Evolutionary conservation across 2,329 filamentous ascomycete species (phyloP).

Genomic region (Cadophora sp.): DNA sequence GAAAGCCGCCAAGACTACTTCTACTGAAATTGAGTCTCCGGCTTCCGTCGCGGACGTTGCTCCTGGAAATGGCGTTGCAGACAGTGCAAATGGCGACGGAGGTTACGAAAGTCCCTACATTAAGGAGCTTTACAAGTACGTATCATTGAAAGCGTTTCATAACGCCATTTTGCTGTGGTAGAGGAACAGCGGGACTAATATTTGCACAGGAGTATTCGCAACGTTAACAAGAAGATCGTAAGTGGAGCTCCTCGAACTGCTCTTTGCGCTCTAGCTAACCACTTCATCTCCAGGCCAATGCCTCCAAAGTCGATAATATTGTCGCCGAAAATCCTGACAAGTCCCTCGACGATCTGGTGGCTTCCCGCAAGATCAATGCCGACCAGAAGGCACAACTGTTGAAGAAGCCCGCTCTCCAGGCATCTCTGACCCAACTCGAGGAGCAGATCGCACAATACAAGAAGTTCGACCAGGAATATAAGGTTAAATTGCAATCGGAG

Average conservation of each 20-base stretch:
- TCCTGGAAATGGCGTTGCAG: constrained; percentile 54
- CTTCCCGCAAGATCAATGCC: constrained; percentile 75
- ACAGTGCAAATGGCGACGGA: constrained; percentile 55
- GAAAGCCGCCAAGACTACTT: constrained; percentile 63
- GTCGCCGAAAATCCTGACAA: constrained; percentile 73
- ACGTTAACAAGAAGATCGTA: constrained; percentile 93
- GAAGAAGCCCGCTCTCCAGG: constrained; percentile 77
- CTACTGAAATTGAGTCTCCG: constrained; percentile 59
- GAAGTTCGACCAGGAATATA: constrained; percentile 77
- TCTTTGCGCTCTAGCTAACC: constrained; percentile 28
- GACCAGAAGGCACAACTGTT: constrained; percentile 80
- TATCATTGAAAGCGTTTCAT: constrained; percentile 19
- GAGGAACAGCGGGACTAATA: constrained; percentile 23
- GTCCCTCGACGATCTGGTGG: constrained; percentile 75
- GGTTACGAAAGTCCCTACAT: constrained; percentile 77
- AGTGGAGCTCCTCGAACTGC: constrained; percentile 46
- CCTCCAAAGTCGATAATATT: constrained; percentile 74
- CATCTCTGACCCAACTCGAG: constrained; percentile 72
- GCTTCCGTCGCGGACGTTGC: constrained; percentile 54
- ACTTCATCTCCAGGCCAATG: constrained; percentile 61
- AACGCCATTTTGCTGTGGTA: too few relatives aligned
- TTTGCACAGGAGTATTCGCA: constrained; percentile 79
- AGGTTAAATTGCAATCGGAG: constrained; percentile 62
- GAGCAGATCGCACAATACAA: constrained; percentile 77
- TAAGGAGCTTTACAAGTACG: constrained; percentile 89